Percentiles rank a stretch among this genome's conserved stretches.
These are phyloP conservation scores for Didymella lethalis DNA, from an alignment of 2,329 filamentous ascomycete genomes.

Conservation along the genomic window DNA sequence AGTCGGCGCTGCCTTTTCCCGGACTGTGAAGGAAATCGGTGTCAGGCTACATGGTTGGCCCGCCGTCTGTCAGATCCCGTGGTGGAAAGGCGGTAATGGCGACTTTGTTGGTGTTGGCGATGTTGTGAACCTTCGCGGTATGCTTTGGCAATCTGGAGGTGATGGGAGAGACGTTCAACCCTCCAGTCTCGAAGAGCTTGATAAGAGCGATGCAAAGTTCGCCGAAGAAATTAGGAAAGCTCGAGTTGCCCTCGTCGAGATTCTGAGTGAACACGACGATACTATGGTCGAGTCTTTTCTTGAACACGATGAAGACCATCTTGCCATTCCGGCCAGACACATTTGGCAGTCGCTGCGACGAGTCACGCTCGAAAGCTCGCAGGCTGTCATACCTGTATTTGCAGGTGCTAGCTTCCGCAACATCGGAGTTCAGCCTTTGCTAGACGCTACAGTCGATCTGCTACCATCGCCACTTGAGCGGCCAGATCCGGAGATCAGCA, in stretches of 20 bases:
- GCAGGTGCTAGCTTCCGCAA: constrained; percentile 93
- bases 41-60: constrained; percentile 82
- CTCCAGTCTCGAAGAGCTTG: constrained; percentile 63
- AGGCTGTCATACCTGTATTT: constrained; percentile 83
- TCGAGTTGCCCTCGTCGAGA: constrained; percentile 78
- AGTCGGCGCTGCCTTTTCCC: constrained; percentile 80
- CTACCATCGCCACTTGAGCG: constrained; percentile 83
- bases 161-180: constrained; percentile 70
- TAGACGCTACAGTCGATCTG: constrained; percentile 88
- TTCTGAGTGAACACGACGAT: constrained; percentile 88
- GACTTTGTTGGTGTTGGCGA: constrained; percentile 85
- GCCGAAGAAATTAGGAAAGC: constrained; percentile 76
- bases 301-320: constrained; percentile 75
- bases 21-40: constrained; percentile 86
- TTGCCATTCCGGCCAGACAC: constrained; percentile 69
- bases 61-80: constrained; percentile 91
- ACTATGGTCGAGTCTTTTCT: constrained; percentile 84
- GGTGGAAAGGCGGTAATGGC: constrained; percentile 80
- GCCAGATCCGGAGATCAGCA: constrained; percentile 78
- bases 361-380: constrained; percentile 72
- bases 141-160: constrained; percentile 73
- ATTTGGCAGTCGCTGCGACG: constrained; percentile 78
- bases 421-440: constrained; percentile 88
- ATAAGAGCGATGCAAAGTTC: constrained; percentile 58
- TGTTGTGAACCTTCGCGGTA: constrained; percentile 75